Conservation (phyloP, 345 rosid species). For the Eucalyptus sp. region DNA sequence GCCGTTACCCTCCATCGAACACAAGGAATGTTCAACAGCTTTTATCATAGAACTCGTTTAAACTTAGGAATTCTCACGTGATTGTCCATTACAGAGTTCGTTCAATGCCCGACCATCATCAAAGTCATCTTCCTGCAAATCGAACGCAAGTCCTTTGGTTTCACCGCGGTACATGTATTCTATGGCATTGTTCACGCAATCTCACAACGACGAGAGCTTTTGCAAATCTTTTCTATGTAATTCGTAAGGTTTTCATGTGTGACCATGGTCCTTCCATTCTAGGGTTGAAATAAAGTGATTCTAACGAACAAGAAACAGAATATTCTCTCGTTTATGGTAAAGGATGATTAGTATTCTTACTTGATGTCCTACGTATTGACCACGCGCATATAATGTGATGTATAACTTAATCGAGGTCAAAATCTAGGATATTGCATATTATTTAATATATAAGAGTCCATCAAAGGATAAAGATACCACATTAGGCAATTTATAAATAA, state of each 20-base stretch:
- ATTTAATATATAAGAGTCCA: neutral
- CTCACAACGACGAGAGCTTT: neutral
- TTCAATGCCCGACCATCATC: neutral
- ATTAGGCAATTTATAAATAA: neutral
- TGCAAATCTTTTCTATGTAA: neutral
- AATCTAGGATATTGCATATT: neutral
- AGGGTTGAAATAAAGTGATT: neutral
- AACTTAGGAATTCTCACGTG: neutral
- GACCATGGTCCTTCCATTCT: neutral
- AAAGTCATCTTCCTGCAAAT: neutral
- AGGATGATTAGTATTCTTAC: neutral
- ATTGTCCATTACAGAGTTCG: neutral
- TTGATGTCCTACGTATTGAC: neutral
- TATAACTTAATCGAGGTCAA: neutral
- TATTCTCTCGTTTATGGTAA: neutral
- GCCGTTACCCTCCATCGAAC: neutral
- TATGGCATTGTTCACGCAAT: neutral
- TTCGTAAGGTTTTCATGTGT: neutral
- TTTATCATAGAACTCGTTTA: neutral
- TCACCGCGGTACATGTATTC: neutral
- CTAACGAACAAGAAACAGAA: neutral
- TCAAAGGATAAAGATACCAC: neutral
- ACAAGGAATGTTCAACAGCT: neutral
- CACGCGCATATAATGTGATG: neutral
- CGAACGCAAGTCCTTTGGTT: neutral